phyloP scores from a whole-genome alignment of 202 grass and related monocot species.

The Carex arenaria region DNA sequence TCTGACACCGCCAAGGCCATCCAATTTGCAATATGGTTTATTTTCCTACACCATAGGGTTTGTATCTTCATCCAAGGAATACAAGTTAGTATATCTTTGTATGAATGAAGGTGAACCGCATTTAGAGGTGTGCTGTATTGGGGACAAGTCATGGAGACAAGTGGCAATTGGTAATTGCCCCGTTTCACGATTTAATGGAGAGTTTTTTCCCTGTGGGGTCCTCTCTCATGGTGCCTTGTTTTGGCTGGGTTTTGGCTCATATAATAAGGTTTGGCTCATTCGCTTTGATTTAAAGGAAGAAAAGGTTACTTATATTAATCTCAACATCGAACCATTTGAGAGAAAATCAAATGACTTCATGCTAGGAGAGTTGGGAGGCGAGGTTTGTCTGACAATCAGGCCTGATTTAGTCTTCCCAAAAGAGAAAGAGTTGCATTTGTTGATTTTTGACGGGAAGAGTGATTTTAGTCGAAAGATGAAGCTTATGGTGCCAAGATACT shows the following conservation, averaged over 20 bases:
- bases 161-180: not conserved
- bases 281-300: slow-evolving; percentile 10
- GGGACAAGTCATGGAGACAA: not conserved
- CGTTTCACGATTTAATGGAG: not conserved
- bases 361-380: not conserved
- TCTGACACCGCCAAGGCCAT: not conserved
- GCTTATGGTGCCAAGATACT: slow-evolving; percentile 10
- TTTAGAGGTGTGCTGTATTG: not conserved
- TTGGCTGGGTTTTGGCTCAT: not conserved
- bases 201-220: not conserved
- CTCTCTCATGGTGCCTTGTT: slow-evolving; percentile 1
- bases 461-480: slow-evolving; percentile 4
- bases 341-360: slow-evolving; percentile 2
- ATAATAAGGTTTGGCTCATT: not conserved
- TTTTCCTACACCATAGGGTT: slow-evolving; percentile 18
- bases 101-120: not conserved
- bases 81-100: not conserved
- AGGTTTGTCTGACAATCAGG: not conserved
- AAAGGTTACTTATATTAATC: not conserved
- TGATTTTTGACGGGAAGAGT: not conserved
- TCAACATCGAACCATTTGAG: not conserved
- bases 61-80: slow-evolving; percentile 11
- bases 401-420: slow-evolving; percentile 15
- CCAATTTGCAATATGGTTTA: not conserved
- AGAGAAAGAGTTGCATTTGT: slow-evolving; percentile 1